Evolutionary conservation across 176 grass and related monocot species (phyloP), one percentile per base, ranked within the genome.

Genomic region (Oryza officinalis): DNA sequence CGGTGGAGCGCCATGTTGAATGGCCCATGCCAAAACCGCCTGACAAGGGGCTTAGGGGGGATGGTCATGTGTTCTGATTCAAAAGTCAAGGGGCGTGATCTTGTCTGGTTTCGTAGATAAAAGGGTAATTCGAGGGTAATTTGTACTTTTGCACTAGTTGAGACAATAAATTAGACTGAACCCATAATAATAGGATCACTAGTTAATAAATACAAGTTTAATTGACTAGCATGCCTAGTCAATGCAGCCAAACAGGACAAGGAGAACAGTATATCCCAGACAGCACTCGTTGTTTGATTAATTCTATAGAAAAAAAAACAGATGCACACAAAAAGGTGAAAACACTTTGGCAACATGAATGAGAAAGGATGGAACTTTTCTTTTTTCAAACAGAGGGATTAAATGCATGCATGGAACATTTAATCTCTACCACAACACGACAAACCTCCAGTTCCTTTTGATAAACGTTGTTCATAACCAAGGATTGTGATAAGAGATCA

Each of bases 391-490:
- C 35, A 8, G 33, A n/a, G 32, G 17, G 11, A 72, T 54, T 22
- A 72, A 72, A 72, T 63, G 6, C 33, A 60, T 75, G 50, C 63
- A 37, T 2, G 69, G 65, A 89, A 81, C 43, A 77, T 85, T 12
- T 4, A 89, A 1, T 57, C 31, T 85, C 10, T 26, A 76, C 77
- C 49, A 71, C 72, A 27, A 14, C 18, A 50, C 70, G 78, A 59
- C 63, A 87, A 80, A 79, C 45, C n/a, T 81, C 65, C 71, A 46
- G 27, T 49, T 54, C n/a, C 12, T 22, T 57, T 57, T 57, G 52
- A n/a, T 57, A 5, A 20, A 22, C 52, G 20, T 57, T 57, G 0
- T 57, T 57, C 17, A n/a, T n/a, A 57, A 18, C 18, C 20, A 22
- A 57, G 20, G 52, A n/a, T 57, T 57, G 20, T 57, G 20, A 57